phyloP scores from a whole-genome alignment of 2,329 filamentous ascomycete genomes.

The Phoma sp. region DNA sequence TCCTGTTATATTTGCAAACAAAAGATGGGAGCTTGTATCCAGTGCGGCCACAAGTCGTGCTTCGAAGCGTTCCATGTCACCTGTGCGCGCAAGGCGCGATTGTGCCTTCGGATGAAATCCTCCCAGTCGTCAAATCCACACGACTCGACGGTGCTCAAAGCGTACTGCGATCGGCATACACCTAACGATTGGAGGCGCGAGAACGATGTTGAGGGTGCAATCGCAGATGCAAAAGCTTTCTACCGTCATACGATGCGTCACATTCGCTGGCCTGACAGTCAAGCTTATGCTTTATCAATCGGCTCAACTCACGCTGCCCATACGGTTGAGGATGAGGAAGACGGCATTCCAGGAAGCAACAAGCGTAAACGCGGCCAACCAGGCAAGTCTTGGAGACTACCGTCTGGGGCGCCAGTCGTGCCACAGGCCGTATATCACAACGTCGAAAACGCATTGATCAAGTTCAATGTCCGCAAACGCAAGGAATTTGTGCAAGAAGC shows the following conservation, averaged over 20 bases:
- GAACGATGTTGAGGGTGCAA: constrained; percentile 80
- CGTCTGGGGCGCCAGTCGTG: constrained; percentile 92
- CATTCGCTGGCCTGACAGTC: constrained; percentile 89
- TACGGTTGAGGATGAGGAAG: constrained; percentile 59
- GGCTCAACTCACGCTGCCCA: constrained; percentile 69
- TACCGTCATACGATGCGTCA: constrained; percentile 90
- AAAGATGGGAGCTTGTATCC: constrained; percentile 97
- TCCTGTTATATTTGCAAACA: constrained; percentile 97
- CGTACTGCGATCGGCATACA: constrained; percentile 95
- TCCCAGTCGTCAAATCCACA: constrained; percentile 78
- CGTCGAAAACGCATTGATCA: constrained; percentile 80
- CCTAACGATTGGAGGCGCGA: constrained; percentile 87
- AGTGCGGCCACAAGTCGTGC: constrained; percentile 96
- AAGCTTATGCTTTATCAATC: constrained; percentile 79
- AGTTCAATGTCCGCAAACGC: constrained; percentile 83
- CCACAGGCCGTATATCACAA: constrained; percentile 85
- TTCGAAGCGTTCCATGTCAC: constrained; percentile 98
- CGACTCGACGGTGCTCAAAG: constrained; percentile 84
- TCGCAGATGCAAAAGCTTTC: constrained; percentile 82
- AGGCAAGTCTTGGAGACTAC: constrained; percentile 84
- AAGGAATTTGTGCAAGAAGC: constrained; percentile 93
- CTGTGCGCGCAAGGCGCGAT: constrained; percentile 82
- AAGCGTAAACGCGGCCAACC: constrained; percentile 62
- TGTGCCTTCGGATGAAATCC: constrained; percentile 97
- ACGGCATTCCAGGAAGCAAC: constrained; percentile 59